These are phyloP conservation scores for Eleusine coracana DNA, from an alignment of 176 grass and related monocot species.

Conservation along the genomic window DNA sequence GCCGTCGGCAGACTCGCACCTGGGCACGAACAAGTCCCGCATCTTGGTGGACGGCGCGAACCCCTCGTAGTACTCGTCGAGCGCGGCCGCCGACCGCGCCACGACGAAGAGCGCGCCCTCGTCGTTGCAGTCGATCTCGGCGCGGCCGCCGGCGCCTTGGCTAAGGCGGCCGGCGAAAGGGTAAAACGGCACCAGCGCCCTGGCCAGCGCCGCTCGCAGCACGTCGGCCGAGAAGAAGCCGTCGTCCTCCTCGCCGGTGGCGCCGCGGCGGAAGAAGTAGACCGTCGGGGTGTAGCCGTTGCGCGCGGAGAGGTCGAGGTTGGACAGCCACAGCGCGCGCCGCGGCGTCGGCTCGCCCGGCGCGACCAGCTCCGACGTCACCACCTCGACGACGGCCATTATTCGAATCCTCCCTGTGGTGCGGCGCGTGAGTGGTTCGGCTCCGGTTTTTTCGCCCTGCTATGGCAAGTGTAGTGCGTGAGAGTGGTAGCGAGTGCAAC, in stretches of 20 bases:
- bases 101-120: slow-evolving; percentile 61
- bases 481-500: slow-evolving; percentile 3
- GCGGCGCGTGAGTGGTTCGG: background rate
- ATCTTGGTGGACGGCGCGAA: slow-evolving; percentile 44
- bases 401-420: background rate
- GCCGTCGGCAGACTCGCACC: background rate
- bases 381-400: slow-evolving; percentile 39
- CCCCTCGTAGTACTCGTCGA: slow-evolving; percentile 44
- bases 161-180: slow-evolving; percentile 62
- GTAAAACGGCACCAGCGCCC: slow-evolving; percentile 53
- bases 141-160: slow-evolving; percentile 16
- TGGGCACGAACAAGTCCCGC: slow-evolving; percentile 50
- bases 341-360: slow-evolving; percentile 54
- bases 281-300: slow-evolving; percentile 56
- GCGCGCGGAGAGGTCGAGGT: slow-evolving; percentile 61
- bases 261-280: slow-evolving; percentile 55
- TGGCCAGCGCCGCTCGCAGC: slow-evolving; percentile 48
- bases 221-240: slow-evolving; percentile 51
- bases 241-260: background rate
- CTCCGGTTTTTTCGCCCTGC: background rate
- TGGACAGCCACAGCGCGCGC: slow-evolving; percentile 61
- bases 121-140: slow-evolving; percentile 53
- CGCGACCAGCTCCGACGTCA: slow-evolving; percentile 52
- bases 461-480: background rate
- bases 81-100: slow-evolving; percentile 26